Percentiles rank a stretch among this genome's conserved stretches.
These are phyloP conservation scores for Lachancea sp. DNA, from an alignment of 805 yeast genomes.

Conservation along the genomic window DNA sequence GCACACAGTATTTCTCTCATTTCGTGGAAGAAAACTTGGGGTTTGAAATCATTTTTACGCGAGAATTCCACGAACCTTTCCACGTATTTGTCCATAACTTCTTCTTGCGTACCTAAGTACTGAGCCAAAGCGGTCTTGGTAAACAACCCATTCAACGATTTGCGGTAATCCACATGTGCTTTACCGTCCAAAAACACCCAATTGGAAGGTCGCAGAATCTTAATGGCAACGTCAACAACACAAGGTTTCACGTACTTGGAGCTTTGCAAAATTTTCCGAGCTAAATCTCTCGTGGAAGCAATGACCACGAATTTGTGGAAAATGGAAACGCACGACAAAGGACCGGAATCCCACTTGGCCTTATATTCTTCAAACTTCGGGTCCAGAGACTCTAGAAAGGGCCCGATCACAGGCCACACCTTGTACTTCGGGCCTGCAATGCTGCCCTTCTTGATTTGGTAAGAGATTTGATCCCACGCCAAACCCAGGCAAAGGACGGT, in stretches of 20 bases:
- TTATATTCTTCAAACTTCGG: conserved; percentile 92
- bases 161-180: conserved; percentile 89
- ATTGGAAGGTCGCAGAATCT: conserved; percentile 88
- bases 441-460: conserved; percentile 72
- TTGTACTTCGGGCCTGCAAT: conserved; percentile 89
- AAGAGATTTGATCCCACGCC: conserved; percentile 69
- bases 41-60: conserved; percentile 45
- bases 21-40: conserved; percentile 78
- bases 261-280: conserved; percentile 78
- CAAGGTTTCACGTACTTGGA: conserved; percentile 93
- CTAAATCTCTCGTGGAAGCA: conserved; percentile 80
- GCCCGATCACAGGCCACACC: conserved; percentile 93
- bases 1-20: conserved; percentile 97
- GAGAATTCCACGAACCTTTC: conserved; percentile 54
- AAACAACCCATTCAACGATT: conserved; percentile 82
- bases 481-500: conserved; percentile 44
- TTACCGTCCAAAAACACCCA: conserved; percentile 98
- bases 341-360: conserved; percentile 93
- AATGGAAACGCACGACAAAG: conserved; percentile 91
- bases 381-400: conserved; percentile 87
- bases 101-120: conserved; percentile 81
- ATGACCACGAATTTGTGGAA: conserved; percentile 97
- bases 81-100: conserved; percentile 75
- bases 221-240: conserved; percentile 94
- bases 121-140: conserved; percentile 74